These are phyloP conservation scores for Beta corolliflora DNA, from an alignment of 179 eudicot species.

Conservation along the genomic window DNA sequence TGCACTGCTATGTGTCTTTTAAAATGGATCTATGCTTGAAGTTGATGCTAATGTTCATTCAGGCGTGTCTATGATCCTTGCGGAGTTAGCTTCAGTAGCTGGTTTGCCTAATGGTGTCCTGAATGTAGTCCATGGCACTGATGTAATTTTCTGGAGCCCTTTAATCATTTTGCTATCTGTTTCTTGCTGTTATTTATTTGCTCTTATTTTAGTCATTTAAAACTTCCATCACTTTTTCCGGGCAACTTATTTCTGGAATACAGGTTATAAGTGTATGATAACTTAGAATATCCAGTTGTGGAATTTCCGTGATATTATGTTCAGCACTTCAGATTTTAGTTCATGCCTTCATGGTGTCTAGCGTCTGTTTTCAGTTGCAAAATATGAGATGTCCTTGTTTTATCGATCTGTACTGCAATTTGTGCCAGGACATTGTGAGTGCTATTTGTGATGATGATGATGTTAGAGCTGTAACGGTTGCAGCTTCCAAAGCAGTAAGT, in stretches of 20 bases:
- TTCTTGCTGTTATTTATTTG: neutral
- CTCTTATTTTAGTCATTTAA: neutral
- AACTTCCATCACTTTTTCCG: neutral
- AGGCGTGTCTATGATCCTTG: conserved; percentile 83
- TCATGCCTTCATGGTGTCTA: neutral
- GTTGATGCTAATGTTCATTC: conserved; percentile 25
- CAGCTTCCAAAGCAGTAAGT: conserved; percentile 71
- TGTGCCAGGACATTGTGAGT: conserved; percentile 68
- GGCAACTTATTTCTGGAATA: neutral
- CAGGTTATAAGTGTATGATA: neutral
- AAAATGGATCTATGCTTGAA: neutral
- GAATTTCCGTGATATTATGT: neutral
- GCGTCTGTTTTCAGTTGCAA: neutral
- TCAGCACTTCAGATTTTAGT: neutral
- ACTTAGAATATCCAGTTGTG: neutral
- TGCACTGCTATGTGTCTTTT: neutral
- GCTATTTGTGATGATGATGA: conserved; percentile 83
- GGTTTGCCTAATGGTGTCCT: conserved; percentile 86
- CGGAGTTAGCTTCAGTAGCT: conserved; percentile 83
- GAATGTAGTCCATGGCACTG: conserved; percentile 84
- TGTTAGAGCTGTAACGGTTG: conserved; percentile 78
- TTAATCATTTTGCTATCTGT: neutral
- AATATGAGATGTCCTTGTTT: neutral
- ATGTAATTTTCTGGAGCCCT: conserved; percentile 46
- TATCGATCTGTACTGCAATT: neutral